phyloP scores from a whole-genome alignment of 257 asterid genomes.

The Salvia splendens region DNA sequence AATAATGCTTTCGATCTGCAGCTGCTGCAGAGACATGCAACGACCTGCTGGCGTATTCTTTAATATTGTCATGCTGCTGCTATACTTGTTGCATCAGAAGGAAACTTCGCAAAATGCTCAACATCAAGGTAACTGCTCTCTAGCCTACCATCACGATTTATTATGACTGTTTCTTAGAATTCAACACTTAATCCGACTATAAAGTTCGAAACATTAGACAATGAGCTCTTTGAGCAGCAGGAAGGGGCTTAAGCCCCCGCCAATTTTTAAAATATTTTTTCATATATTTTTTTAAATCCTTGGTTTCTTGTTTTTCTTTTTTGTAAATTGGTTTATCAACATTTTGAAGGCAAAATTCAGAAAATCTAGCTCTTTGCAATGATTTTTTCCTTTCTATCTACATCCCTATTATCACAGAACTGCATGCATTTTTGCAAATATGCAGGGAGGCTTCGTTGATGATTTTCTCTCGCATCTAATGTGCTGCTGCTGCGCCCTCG shows the following conservation, averaged over 20 bases:
- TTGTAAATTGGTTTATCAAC: no score
- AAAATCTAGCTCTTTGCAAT: no score
- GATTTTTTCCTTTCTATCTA: no score
- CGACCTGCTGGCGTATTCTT: slow-evolving; percentile 85
- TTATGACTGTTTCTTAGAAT: background rate
- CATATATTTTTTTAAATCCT: no score
- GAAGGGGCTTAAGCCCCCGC: no score
- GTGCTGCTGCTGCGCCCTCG: slow-evolving; percentile 97
- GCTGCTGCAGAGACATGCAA: slow-evolving; percentile 86
- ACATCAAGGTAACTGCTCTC: slow-evolving; percentile 54
- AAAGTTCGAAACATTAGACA: background rate
- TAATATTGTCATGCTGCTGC: slow-evolving; percentile 88
- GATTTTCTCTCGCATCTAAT: slow-evolving; percentile 87
- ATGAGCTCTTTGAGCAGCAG: background rate
- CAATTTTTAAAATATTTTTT: no score
- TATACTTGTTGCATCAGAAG: slow-evolving; percentile 86
- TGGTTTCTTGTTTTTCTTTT: no score
- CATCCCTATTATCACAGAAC: background rate
- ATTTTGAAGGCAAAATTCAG: no score
- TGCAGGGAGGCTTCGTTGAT: slow-evolving; percentile 78
- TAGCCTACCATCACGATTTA: background rate
- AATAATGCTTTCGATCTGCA: slow-evolving; percentile 43
- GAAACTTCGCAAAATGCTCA: slow-evolving; percentile 68
- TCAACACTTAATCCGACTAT: background rate
- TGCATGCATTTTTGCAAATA: slow-evolving; percentile 7